Evolutionary conservation across 1,139 yeast species (phyloP).

Genomic region (Magnusiomyces sp.): DNA sequence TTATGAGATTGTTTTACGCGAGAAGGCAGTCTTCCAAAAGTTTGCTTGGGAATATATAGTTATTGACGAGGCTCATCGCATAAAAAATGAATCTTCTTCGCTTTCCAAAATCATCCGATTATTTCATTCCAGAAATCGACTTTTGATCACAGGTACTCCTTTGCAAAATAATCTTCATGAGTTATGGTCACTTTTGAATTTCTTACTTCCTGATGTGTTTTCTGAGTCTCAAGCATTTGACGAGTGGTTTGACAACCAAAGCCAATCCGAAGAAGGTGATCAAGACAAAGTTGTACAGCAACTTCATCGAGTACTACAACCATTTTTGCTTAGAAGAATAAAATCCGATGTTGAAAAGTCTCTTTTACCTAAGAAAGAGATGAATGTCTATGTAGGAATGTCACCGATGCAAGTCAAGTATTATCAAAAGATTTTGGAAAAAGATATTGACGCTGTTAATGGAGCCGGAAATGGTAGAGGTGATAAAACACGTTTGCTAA

Average conservation of each 20-base stretch:
- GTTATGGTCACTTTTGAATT: conserved; percentile 88
- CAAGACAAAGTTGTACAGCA: conserved; percentile 71
- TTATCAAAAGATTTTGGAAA: conserved; percentile 83
- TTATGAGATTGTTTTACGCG: conserved; percentile 87
- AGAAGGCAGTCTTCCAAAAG: conserved; percentile 72
- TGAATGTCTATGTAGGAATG: conserved; percentile 90
- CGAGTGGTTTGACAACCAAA: conserved; percentile 57
- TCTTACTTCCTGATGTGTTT: conserved; percentile 90
- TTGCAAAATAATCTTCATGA: conserved; percentile 91
- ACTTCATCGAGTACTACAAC: conserved; percentile 80
- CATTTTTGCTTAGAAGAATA: conserved; percentile 81
- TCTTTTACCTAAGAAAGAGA: conserved; percentile 79
- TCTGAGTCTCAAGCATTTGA: conserved; percentile 89
- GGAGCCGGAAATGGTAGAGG: conserved; percentile 88
- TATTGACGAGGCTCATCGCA: conserved; percentile 95
- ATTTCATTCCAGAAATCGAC: conserved; percentile 75
- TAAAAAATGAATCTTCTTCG: conserved; percentile 88
- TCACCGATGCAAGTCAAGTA: conserved; percentile 88
- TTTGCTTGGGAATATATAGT: conserved; percentile 90
- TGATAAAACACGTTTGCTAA: conserved; percentile 81
- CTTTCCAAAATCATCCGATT: conserved; percentile 84
- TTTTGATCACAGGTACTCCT: conserved; percentile 93
- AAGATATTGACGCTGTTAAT: conserved; percentile 93
- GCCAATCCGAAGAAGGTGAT: conserved; percentile 43
- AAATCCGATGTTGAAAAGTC: conserved; percentile 92